These are phyloP conservation scores for Phytopythium litorale DNA, from an alignment of 352 stramenopile genomes.

Conservation along the genomic window DNA sequence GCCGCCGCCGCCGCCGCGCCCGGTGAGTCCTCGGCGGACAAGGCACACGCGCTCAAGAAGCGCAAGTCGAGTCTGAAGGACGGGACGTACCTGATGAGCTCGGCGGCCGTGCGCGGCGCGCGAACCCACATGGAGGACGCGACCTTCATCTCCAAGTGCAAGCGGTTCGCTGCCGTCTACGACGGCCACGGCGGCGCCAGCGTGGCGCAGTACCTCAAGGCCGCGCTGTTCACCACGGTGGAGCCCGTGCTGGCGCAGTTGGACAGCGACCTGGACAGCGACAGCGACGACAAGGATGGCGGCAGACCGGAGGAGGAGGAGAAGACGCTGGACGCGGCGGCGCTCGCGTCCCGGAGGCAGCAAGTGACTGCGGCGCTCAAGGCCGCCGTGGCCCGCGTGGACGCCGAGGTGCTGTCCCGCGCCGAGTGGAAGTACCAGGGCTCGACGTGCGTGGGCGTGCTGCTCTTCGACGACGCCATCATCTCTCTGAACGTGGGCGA, in stretches of 20 bases:
- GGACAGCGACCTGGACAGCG: conserved; percentile 40
- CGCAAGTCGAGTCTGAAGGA: conserved; percentile 44
- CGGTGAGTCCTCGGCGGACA: background rate
- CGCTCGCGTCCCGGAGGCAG: conserved; percentile 19
- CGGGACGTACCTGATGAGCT: conserved; percentile 51
- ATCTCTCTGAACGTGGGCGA: conserved; percentile 94
- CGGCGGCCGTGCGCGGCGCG: conserved; percentile 66
- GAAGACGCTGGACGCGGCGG: conserved; percentile 21
- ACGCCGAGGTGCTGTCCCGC: conserved; percentile 54
- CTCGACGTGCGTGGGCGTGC: conserved; percentile 67
- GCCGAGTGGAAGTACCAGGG: conserved; percentile 80
- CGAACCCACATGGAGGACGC: conserved; percentile 83
- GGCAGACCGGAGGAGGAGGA: background rate
- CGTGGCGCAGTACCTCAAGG: conserved; percentile 64
- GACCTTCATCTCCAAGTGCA: conserved; percentile 73
- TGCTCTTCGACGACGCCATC: conserved; percentile 74
- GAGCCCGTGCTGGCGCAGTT: conserved; percentile 39
- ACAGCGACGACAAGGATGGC: conserved; percentile 20
- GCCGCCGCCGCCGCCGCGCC: background rate
- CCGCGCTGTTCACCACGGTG: conserved; percentile 55
- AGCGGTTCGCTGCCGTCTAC: conserved; percentile 80
- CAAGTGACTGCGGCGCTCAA: conserved; percentile 39
- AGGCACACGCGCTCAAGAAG: conserved; percentile 20
- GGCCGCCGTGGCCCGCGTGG: conserved; percentile 43
- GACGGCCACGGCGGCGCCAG: conserved; percentile 75